Percentiles rank a stretch among this genome's conserved stretches.
Evolutionary conservation across 768 basidiomycete genomes (phyloP).

Genomic region (Vararia minispora): DNA sequence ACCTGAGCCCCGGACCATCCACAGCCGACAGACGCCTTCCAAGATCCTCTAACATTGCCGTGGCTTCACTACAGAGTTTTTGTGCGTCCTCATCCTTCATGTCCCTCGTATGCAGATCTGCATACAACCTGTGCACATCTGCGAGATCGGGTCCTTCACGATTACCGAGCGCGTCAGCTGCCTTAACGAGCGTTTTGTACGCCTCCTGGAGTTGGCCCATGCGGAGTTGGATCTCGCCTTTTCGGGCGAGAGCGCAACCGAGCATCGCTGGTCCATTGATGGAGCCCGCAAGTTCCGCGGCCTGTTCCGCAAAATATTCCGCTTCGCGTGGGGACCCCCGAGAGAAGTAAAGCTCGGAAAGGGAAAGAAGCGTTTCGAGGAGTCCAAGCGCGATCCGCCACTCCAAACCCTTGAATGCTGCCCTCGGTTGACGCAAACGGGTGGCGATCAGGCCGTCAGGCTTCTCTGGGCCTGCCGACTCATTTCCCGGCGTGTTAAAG

Average conservation of each 20-base stretch:
- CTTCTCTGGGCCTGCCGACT: slow-evolving; percentile 1
- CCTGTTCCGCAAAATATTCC: slow-evolving; percentile 74
- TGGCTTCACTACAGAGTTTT: slow-evolving; percentile 43
- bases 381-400: slow-evolving; percentile 74
- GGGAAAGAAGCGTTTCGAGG: slow-evolving; percentile 49
- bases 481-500: slow-evolving; percentile 35
- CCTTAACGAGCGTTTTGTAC: slow-evolving; percentile 38
- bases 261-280: slow-evolving; percentile 55
- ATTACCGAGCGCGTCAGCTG: slow-evolving; percentile 33
- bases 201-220: slow-evolving; percentile 51
- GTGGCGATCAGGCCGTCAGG: no score
- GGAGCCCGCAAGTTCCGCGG: slow-evolving; percentile 57
- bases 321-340: slow-evolving; percentile 81
- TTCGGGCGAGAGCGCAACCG: slow-evolving; percentile 53
- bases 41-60: slow-evolving; percentile 49
- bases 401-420: slow-evolving; percentile 45
- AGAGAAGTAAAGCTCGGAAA: slow-evolving; percentile 51
- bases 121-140: slow-evolving; percentile 43
- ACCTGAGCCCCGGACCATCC: slow-evolving; percentile 38
- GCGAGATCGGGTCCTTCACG: slow-evolving; percentile 46
- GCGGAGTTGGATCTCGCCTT: slow-evolving; percentile 61
- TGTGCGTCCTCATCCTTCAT: slow-evolving; percentile 35
- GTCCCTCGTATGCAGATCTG: slow-evolving; percentile 36
- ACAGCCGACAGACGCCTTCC: slow-evolving; percentile 41
- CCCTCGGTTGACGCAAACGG: slow-evolving; percentile 14